A percentile compares a stretch with the other conserved stretches of the same genome.
Evolutionary conservation across 192 early-diverging fungal species (phyloP).

Genomic region (Borealophlyctis nickersoniae): DNA sequence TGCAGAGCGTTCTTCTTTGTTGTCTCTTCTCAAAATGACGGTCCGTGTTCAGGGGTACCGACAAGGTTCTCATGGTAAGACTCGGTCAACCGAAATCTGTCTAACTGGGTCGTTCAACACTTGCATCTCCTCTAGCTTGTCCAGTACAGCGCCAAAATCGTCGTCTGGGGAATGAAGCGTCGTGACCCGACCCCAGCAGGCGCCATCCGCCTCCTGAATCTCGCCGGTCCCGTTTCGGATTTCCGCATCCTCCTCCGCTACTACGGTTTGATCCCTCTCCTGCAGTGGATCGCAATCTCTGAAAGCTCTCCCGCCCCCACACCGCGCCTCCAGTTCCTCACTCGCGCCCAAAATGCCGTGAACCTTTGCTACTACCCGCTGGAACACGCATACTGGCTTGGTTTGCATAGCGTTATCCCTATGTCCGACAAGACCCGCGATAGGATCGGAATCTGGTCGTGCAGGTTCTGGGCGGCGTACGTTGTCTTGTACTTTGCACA

Average conservation of each 20-base stretch:
- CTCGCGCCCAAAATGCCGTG: constrained; percentile 82
- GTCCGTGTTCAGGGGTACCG: constrained; percentile 58
- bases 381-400: constrained; percentile 95
- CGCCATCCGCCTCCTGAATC: constrained; percentile 70
- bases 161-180: constrained; percentile 73
- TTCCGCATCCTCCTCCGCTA: constrained; percentile 86
- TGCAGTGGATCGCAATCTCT: constrained; percentile 73
- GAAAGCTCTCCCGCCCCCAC: constrained; percentile 75
- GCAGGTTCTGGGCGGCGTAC: constrained; percentile 94
- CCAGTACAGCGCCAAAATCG: constrained; percentile 89
- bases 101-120: constrained; percentile 2
- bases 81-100: constrained; percentile 2
- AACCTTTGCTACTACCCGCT: constrained; percentile 92
- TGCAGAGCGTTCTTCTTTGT: constrained; percentile 49
- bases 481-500: constrained; percentile 86
- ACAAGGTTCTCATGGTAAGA: constrained; percentile 67
- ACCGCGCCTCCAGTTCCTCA: constrained; percentile 58
- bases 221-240: constrained; percentile 84
- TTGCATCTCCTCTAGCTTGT: constrained; percentile 64
- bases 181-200: constrained; percentile 50
- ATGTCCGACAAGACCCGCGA: constrained; percentile 71
- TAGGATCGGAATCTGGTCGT: constrained; percentile 85
- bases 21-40: constrained; percentile 58
- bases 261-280: constrained; percentile 73
- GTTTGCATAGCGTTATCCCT: constrained; percentile 76